Conservation (phyloP, 2,329 filamentous ascomycete genomes). For the Venturia pyrina region DNA sequence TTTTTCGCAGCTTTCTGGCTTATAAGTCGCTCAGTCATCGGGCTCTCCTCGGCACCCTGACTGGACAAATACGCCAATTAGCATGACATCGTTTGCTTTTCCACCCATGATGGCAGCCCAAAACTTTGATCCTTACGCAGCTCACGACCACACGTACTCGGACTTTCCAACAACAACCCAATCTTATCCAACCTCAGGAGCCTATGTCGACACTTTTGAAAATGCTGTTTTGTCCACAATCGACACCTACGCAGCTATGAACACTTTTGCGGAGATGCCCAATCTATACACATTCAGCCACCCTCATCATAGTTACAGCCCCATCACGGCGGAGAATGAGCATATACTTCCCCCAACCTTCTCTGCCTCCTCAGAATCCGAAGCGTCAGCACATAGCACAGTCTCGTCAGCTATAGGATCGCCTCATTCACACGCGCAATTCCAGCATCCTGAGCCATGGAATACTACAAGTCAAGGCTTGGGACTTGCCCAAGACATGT, state of each 20-base stretch:
- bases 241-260: slow-evolving; percentile 9
- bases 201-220: neutral
- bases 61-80: neutral
- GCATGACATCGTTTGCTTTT: slow-evolving; percentile 12
- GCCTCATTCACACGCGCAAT: slow-evolving; percentile 49
- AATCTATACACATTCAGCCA: slow-evolving; percentile 1
- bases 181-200: neutral
- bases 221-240: neutral
- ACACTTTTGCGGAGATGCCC: slow-evolving; percentile 4
- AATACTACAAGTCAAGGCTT: slow-evolving; percentile 39
- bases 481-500: slow-evolving; percentile 53
- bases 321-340: neutral
- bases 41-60: neutral
- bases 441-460: slow-evolving; percentile 50
- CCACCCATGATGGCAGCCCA: slow-evolving; percentile 11
- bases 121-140: slow-evolving; percentile 8
- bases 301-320: slow-evolving; percentile 1
- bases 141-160: slow-evolving; percentile 2
- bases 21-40: neutral
- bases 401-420: slow-evolving; percentile 42
- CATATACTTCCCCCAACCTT: slow-evolving; percentile 17
- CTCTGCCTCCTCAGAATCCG: slow-evolving; percentile 41
- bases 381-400: slow-evolving; percentile 36
- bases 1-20: neutral
- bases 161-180: slow-evolving; percentile 2